Conservation (phyloP, 306 rosid species). For the Dryas alaskensis region DNA sequence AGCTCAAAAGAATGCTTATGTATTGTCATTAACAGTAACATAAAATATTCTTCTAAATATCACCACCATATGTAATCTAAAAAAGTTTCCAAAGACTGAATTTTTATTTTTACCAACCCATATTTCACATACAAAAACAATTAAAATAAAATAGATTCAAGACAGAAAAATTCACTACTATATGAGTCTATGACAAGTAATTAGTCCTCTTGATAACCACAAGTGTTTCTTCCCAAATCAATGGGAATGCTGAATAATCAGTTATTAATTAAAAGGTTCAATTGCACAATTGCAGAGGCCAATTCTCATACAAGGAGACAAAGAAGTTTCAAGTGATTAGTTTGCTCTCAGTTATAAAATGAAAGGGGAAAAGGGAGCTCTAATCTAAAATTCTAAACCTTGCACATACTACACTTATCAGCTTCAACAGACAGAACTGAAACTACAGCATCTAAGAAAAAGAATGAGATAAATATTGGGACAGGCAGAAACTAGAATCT, state of each 20-base stretch:
- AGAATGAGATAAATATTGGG: not conserved
- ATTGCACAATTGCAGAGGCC: not conserved
- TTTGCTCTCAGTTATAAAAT: constrained; percentile 1
- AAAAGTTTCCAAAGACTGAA: not conserved
- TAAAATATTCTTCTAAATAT: not conserved
- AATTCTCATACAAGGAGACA: not conserved
- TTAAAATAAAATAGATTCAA: not conserved
- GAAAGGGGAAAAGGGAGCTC: not conserved
- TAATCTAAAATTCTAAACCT: not conserved
- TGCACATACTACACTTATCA: not conserved
- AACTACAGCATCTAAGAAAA: not conserved
- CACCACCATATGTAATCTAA: no score
- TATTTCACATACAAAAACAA: not conserved
- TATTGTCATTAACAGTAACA: not conserved
- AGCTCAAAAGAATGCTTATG: not conserved
- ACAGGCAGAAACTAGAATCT: constrained; percentile 12
- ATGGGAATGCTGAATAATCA: not conserved
- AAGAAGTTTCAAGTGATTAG: constrained; percentile 8
- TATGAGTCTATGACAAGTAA: no score
- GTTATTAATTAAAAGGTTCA: not conserved
- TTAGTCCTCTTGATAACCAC: not conserved
- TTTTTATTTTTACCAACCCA: not conserved
- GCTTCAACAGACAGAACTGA: not conserved
- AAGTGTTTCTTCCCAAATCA: not conserved
- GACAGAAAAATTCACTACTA: not conserved